phyloP scores from a whole-genome alignment of 2,329 filamentous ascomycete species.

The Sporothrix mexicana region DNA sequence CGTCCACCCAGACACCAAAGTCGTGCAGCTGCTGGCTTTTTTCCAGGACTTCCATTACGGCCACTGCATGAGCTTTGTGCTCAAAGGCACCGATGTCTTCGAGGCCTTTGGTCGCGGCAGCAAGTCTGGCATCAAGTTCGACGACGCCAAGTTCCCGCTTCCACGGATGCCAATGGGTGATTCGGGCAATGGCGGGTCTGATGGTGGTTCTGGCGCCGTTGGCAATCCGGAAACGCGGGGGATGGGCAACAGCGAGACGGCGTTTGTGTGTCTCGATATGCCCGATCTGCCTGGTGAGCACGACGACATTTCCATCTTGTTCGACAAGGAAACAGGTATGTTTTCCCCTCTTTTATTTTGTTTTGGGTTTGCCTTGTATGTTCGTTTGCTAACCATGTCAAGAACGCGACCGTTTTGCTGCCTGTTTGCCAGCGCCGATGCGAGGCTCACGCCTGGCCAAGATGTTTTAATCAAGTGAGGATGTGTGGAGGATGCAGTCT shows the following conservation, averaged over 20 bases:
- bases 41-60: slow-evolving; percentile 88
- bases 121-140: slow-evolving; percentile 76
- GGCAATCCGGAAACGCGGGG: slow-evolving; percentile 52
- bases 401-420: slow-evolving; percentile 62
- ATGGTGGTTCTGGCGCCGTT: slow-evolving; percentile 38
- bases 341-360: slow-evolving; percentile 37
- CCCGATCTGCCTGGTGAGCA: slow-evolving; percentile 90
- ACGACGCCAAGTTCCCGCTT: slow-evolving; percentile 89
- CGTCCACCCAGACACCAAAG: slow-evolving; percentile 69
- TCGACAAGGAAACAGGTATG: slow-evolving; percentile 79
- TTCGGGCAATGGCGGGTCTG: slow-evolving; percentile 11
- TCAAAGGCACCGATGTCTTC: slow-evolving; percentile 84
- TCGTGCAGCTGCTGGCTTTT: slow-evolving; percentile 80
- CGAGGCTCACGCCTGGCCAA: slow-evolving; percentile 51
- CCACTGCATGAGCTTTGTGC: slow-evolving; percentile 84
- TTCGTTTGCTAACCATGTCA: slow-evolving; percentile 24
- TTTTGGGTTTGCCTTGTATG: slow-evolving; percentile 11
- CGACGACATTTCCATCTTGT: slow-evolving; percentile 85
- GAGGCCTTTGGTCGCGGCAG: slow-evolving; percentile 71
- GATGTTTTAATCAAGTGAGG: slow-evolving; percentile 30
- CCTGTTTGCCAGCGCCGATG: slow-evolving; percentile 61
- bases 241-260: slow-evolving; percentile 52
- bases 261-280: slow-evolving; percentile 84
- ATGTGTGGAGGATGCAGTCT: too few species aligned
- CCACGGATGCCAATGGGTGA: slow-evolving; percentile 65